Base-by-base conservation (phyloP, 2,329 filamentous ascomycete species). In the Aspergillus aculeatinus region DNA sequence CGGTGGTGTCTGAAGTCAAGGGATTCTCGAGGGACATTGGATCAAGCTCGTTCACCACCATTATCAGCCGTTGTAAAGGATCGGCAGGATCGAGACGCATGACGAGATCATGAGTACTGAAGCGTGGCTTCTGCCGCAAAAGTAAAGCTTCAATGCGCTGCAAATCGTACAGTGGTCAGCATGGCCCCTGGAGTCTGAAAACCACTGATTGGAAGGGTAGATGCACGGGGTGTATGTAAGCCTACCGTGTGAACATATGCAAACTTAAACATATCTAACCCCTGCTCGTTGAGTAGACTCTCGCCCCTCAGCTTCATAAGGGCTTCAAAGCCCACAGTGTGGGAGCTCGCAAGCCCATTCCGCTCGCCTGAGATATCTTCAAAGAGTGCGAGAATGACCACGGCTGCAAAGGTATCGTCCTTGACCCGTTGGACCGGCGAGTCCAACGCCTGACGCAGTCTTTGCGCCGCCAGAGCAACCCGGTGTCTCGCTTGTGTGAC, bases 351-450 rank as follows among this genome's bases (percentile, higher is more conserved):
- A 25, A 77, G 60, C 5, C 72, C 70, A 58, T 72, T 72, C 1
- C 75, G 66, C 54, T 77, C 74, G 5, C 74, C 74, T 1, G 68
- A 68, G 21, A 76, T 75, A 61, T 76, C 75, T 55, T 79, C 76
- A 60, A 74, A 79, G 3, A 77, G 50, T 9, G 73, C 72, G 2
- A 77, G 60, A 19, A 78, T 55, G 7, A 76, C 68, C 42, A 78
- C 69, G 1, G 75, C 68, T 16, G 76, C 72, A 62, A 77, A 70
- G 1, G 75, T 76, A 52, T 76, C 71, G 58, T 78, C 76, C 52
- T 70, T 70, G 2, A 72, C 62, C 5, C 72, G 73, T 56, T 72
- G 66, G 3, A 56, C 58, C 10, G 69, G 70, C n/a, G 69, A 70
- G 5, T 59, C 51, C 44, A 78, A 58, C 1, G 72, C 73, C 39